phyloP scores from a whole-genome alignment of 306 rosid genomes.

The Quercus cerris region DNA sequence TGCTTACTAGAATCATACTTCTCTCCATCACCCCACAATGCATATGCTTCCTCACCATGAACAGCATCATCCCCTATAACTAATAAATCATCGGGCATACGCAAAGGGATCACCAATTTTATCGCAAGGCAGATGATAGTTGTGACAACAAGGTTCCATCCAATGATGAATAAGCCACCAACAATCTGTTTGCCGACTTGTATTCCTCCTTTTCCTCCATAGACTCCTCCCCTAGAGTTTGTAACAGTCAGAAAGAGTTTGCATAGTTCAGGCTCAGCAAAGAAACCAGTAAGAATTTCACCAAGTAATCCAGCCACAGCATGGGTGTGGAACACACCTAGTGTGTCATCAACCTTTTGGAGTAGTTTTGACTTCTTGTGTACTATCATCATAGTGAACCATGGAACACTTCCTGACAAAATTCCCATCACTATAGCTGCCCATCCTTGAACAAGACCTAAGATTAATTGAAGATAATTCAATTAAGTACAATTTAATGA shows the following conservation, averaged over 20 bases:
- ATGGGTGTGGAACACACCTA: constrained; percentile 60
- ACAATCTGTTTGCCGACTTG: constrained; percentile 51
- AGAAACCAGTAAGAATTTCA: constrained; percentile 51
- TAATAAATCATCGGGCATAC: constrained; percentile 54
- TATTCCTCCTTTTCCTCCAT: constrained; percentile 49
- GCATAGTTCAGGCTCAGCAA: constrained; percentile 46
- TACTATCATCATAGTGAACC: constrained; percentile 60
- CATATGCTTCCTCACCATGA: constrained; percentile 70
- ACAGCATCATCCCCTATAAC: constrained; percentile 53
- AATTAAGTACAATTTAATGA: too few relatives aligned
- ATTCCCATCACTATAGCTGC: constrained; percentile 61
- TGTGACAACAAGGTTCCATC: constrained; percentile 48
- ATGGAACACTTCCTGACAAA: constrained; percentile 57
- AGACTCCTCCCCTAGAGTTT: constrained; percentile 37
- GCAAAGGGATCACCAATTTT: constrained; percentile 26
- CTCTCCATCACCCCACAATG: constrained; percentile 64
- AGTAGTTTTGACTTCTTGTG: constrained; percentile 40
- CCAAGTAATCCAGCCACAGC: constrained; percentile 59
- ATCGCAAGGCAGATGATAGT: constrained; percentile 38
- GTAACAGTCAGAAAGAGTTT: constrained; percentile 33
- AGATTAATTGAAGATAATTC: not conserved
- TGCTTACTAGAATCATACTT: constrained; percentile 6
- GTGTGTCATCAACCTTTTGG: constrained; percentile 52
- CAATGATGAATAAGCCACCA: constrained; percentile 41
- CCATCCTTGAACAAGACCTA: constrained; percentile 71